Evolutionary conservation across 805 yeast species (phyloP), one percentile per base, ranked within the genome.

Genomic region (Lipomyces sp.): DNA sequence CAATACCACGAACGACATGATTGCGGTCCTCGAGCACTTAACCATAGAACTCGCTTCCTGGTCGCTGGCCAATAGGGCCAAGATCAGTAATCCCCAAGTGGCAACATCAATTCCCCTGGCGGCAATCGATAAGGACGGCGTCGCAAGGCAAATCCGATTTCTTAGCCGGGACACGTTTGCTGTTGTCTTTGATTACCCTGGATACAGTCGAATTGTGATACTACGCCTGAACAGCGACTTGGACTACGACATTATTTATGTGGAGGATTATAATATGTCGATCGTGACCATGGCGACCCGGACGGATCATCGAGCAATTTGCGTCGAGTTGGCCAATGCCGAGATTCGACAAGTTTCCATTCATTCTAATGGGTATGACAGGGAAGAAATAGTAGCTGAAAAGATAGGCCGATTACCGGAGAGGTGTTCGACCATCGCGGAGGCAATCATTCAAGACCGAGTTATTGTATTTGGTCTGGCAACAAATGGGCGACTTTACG

Each of bases 391-490:
- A 4, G 34, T 37, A 29, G 51, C 65, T 3, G 59, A 45, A 29
- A 45, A 29, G 8, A 53, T 66, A 29, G 42, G 60, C 6, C 32
- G n/a, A 11, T 42, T 67, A 1, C 71, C 71, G 6, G 71, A 67
- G 32, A 55, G 67, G 33, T 66, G 70, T 51, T 29, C 53, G n/a
- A 29, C 42, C n/a, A 53, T 69, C 32, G 62, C 59, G 10, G 71
- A 58, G 11, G 64, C 58, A 8, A 30, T 45, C n/a, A 18, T 61
- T 3, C 87, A 85, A 64, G 88, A 83, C 75, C 77, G 81, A 11
- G 75, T 78, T 1, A 75, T 87, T 13, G 84, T 87, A 0, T 89
- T 91, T 75, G 98, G 97, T 62, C 77, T 94, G 35, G 84, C 96
- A 0, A 78, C 84, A 4, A 86, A 83, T 69, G 98, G 98, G 64